Base-by-base conservation (phyloP, 2,329 filamentous ascomycete genomes). In the Ophiostoma sp. region DNA sequence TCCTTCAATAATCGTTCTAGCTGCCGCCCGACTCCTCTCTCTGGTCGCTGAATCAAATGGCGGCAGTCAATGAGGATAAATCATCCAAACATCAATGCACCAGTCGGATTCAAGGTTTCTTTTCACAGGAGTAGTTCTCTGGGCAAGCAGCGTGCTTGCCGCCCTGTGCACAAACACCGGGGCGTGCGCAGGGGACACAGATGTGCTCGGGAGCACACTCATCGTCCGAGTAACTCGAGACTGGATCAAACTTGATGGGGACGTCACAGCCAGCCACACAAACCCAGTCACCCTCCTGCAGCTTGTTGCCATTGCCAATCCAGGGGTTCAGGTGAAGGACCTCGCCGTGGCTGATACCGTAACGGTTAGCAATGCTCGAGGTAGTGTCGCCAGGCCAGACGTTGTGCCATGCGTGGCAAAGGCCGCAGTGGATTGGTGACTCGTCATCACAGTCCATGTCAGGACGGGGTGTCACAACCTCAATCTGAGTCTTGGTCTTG, bases 121-220 rank as follows among this genome's bases (percentile, higher is more conserved):
- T 48, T 48, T 68, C 65, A 52, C 72, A 71, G 35, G 60, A 71
- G 31, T 68, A 33, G 66, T 71, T 72, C 60, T 70, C 64, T 3
- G 71, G 72, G 68, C 72, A 72, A 20, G n/a, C 11, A 8, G 48
- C 52, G 35, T 72, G 69, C 33, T 66, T 69, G 52, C 72, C 71
- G 39, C 71, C 39, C 10, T n/a, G 44, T 3, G 71, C 52, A 64
- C 72, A 73, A 20, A 67, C 48, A 8, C 62, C 69, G 4, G 69
- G 69, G 13, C 39, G 48, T 3, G 67, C 67, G 35, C 72, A 72
- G 20, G 66, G 44, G 10, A 71, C 68, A 33, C 71, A 77, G 8
- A 76, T 75, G 15, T 77, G 76, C 2, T 77, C 75, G 4, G 78
- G 76, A 60, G 77, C 77, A 10, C 78, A 77, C 3, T 75, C 74